phyloP scores from a whole-genome alignment of 306 rosid species.

The Quercus engelmannii region DNA sequence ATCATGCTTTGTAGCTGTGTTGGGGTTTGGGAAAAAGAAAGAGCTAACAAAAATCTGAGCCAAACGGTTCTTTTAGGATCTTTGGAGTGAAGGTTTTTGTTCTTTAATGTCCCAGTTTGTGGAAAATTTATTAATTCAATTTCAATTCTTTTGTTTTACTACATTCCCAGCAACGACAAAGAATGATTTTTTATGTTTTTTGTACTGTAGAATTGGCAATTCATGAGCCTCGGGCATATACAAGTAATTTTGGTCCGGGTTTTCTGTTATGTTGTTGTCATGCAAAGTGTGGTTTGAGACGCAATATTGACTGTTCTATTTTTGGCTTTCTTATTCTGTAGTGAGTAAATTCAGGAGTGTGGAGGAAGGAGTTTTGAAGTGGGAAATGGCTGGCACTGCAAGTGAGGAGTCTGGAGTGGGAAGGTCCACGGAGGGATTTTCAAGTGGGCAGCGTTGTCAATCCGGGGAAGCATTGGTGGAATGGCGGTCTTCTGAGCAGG shows the following conservation, averaged over 20 bases:
- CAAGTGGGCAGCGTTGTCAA: conserved; percentile 73
- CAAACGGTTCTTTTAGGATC: conserved; percentile 10
- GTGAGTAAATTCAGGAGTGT: conserved; percentile 39
- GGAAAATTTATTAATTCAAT: conserved; percentile 1
- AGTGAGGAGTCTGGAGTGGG: conserved; percentile 80
- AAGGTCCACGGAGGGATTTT: conserved; percentile 63
- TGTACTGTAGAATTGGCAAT: neutral
- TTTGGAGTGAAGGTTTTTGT: neutral
- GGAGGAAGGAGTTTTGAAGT: conserved; percentile 39
- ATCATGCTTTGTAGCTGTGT: neutral
- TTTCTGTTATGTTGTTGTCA: neutral
- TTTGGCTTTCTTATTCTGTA: conserved; percentile 17
- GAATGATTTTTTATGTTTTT: neutral
- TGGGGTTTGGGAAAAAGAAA: conserved; percentile 5
- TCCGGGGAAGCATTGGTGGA: conserved; percentile 91
- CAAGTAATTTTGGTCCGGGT: neutral
- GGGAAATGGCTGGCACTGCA: conserved; percentile 76
- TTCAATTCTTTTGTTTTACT: conserved; percentile 6
- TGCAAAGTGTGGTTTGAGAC: conserved; percentile 24
- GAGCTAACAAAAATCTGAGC: neutral
- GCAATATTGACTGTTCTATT: conserved; percentile 6
- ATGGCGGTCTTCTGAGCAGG: conserved; percentile 98
- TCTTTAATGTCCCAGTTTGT: conserved; percentile 6
- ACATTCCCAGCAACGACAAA: neutral
- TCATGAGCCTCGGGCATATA: neutral